Evolutionary conservation across 768 basidiomycete genomes (phyloP).

Genomic region (Gyrodon lividus): DNA sequence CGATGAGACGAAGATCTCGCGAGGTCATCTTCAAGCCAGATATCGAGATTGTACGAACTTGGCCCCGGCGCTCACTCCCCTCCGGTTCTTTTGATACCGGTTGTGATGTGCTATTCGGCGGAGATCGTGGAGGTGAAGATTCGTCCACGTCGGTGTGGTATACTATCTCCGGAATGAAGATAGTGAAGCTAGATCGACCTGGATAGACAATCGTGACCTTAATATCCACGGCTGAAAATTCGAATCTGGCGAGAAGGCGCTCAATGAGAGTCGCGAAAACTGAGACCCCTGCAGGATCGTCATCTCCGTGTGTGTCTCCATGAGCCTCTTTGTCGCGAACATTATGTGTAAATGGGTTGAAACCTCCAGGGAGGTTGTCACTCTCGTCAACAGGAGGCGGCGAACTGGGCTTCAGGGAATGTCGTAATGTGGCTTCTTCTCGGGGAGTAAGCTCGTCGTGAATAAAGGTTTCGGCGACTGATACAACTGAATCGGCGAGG

Average conservation of each 20-base stretch:
- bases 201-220: constrained; percentile 69
- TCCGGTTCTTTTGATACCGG: constrained; percentile 5
- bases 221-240: constrained; percentile 70
- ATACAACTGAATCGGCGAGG: constrained; percentile 76
- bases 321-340: constrained; percentile 35
- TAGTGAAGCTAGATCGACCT: constrained; percentile 57
- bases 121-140: constrained; percentile 4
- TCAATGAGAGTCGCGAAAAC: constrained; percentile 81
- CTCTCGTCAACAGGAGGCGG: constrained; percentile 34
- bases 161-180: constrained; percentile 54
- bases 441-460: constrained; percentile 73
- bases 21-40: constrained; percentile 56
- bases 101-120: constrained; percentile 27
- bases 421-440: constrained; percentile 70
- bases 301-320: constrained; percentile 35
- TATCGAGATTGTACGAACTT: constrained; percentile 51
- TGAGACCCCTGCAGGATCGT: constrained; percentile 73
- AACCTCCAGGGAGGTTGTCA: constrained; percentile 61
- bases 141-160: constrained; percentile 48
- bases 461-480: constrained; percentile 84
- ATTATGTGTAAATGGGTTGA: constrained; percentile 50
- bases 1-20: constrained; percentile 38
- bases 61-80: constrained; percentile 20
- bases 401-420: constrained; percentile 55
- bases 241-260: constrained; percentile 72